Conservation (phyloP, 495 filamentous ascomycete species). For the Daldinia childiae region DNA sequence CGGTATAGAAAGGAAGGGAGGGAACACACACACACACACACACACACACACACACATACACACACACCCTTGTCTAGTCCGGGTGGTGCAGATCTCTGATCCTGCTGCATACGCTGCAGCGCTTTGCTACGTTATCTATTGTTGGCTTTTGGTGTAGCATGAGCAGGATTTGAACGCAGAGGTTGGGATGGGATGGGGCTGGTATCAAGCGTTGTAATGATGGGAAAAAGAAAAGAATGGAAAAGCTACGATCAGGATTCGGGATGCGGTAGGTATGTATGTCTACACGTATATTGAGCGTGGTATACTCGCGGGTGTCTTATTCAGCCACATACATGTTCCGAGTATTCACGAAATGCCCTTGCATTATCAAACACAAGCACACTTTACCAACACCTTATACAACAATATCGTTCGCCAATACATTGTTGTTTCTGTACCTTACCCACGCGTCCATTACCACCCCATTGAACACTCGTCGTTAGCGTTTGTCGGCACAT, state of each 20-base stretch:
- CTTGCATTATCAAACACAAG: background rate
- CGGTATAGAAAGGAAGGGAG: constrained; percentile 22
- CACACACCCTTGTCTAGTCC: constrained; percentile 5
- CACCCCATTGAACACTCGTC: background rate
- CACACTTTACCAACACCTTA: background rate
- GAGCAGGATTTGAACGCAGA: too few relatives aligned
- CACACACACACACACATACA: background rate
- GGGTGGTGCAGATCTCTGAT: constrained; percentile 25
- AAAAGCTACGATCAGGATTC: background rate
- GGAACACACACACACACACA: background rate
- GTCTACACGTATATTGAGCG: background rate
- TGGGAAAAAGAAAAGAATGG: background rate
- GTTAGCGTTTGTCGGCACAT: constrained; percentile 13
- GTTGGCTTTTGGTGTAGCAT: constrained; percentile 6
- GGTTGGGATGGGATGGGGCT: background rate
- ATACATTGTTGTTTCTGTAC: background rate
- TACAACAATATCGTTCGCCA: too few relatives aligned
- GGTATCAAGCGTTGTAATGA: background rate
- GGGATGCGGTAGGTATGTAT: background rate
- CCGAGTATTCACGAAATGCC: background rate
- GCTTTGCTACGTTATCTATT: constrained; percentile 16
- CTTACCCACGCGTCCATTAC: background rate
- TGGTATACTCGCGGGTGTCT: background rate
- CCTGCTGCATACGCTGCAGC: constrained; percentile 1
- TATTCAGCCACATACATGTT: background rate